Evolutionary conservation across 2,329 filamentous ascomycete genomes (phyloP), one percentile per base, ranked within the genome.

Genomic region (Beauveria australis): DNA sequence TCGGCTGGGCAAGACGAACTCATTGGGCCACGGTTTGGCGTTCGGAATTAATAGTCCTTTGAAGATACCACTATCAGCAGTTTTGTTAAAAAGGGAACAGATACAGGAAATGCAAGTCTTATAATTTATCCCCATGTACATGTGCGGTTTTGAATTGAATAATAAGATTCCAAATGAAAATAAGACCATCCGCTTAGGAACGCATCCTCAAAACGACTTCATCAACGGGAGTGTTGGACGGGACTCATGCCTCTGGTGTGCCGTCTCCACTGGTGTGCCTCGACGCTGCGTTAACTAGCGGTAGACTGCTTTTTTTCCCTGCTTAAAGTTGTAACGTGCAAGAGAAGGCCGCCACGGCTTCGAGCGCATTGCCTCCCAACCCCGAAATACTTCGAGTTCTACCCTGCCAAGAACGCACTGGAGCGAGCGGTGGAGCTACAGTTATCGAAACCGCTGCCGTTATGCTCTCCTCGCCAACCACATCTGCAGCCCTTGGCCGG

Each of bases 31-130:
- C 9, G 10, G 26, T 33, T 30, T 30, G 41, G 53, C 46, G 30
- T 58, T 48, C 28, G 18, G 26, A 47, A 10, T 57, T 49, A 40
- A 47, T 57, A 40, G 30, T 58, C 30, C 14, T 47, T 46, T 47
- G 46, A 46, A 58, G 55, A 58, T 58, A 58, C 55, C 55, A 58
- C 33, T 49, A 57, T 44, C 16, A 40, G 44, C 44, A 58, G 19
- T 19, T 49, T 40, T 48, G 7, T 49, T 49, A 22, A 9, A 18
- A 5, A 56, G n/a, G 14, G 41, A 28, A 47, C 5, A 22, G 30
- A 57, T 53, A 16, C 33, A 37, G 33, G 33, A 37, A 37, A 37
- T 37, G 33, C 5, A 16, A 16, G 12, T 12, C 33, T 9, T 5
- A 37, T 37, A 12, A 37, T 37, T 16, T 14, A 10, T 37, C 33